Percentiles rank a stretch among this genome's conserved stretches.
phyloP scores from a whole-genome alignment of 148 eudicot genomes.

The Arbutus unedo region DNA sequence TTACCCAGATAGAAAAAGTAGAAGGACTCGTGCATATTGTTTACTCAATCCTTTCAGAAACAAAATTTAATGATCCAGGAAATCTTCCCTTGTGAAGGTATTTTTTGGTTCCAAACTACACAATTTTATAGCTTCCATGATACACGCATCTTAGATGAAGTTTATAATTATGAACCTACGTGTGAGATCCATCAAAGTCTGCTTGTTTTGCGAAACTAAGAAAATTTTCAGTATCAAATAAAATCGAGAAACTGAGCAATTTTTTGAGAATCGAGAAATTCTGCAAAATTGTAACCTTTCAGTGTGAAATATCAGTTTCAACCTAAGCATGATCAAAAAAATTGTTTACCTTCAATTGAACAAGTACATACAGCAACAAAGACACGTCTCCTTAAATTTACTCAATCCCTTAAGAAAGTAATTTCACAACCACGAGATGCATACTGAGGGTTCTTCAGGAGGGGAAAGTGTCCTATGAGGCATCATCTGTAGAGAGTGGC shows the following conservation, averaged over 20 bases:
- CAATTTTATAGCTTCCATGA: background rate
- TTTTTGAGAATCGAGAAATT: background rate
- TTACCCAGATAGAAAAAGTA: background rate
- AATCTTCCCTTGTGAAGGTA: background rate
- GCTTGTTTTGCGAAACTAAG: background rate
- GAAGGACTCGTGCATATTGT: background rate
- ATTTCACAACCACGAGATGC: constrained; percentile 4
- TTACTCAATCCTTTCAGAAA: constrained; percentile 1
- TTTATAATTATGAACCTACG: background rate
- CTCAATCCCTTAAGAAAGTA: background rate
- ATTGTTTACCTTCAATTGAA: background rate
- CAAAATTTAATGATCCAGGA: background rate
- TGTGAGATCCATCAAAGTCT: background rate
- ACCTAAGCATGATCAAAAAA: constrained; percentile 18
- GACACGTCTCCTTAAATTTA: constrained; percentile 1
- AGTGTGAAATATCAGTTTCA: constrained; percentile 19
- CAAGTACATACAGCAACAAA: background rate
- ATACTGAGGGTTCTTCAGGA: background rate
- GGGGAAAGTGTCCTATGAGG: background rate
- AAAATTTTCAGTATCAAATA: background rate
- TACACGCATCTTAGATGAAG: background rate
- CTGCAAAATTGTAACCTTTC: background rate
- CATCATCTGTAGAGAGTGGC: background rate
- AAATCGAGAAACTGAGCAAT: background rate
- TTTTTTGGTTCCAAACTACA: background rate